phyloP scores from a whole-genome alignment of 2,329 filamentous ascomycete species.

The Calonectria pauciramosa region DNA sequence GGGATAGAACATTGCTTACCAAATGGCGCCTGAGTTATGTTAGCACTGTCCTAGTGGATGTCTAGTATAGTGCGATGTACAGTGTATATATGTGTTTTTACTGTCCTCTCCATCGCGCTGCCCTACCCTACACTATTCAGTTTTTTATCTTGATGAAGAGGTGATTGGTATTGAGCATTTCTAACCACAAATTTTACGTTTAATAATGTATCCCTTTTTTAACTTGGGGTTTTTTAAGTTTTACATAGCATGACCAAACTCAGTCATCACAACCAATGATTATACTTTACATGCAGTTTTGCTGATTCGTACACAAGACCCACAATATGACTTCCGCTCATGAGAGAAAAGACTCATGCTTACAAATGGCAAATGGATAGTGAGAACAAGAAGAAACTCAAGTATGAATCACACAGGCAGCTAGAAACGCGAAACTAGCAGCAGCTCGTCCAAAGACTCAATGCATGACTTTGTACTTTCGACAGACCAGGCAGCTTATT shows the following conservation, averaged over 20 bases:
- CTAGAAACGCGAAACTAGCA: neutral
- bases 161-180: neutral
- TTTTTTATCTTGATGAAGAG: neutral
- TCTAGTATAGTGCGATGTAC: neutral
- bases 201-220: neutral
- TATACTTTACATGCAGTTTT: neutral
- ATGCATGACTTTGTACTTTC: no score
- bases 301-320: neutral
- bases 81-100: neutral
- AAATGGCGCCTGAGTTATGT: neutral
- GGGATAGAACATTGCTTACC: slow-evolving; percentile 20
- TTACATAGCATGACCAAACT: neutral
- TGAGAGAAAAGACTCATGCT: neutral
- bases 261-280: neutral
- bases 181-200: neutral
- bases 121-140: neutral
- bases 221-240: neutral
- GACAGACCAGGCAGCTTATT: no score
- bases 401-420: neutral
- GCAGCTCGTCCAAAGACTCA: neutral
- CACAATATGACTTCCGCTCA: neutral
- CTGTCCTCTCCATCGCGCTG: neutral
- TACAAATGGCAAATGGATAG: neutral
- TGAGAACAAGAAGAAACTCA: neutral
- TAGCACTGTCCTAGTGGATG: neutral